Conservation (phyloP, 352 stramenopile species). For the Phytophthora colocasiae region DNA sequence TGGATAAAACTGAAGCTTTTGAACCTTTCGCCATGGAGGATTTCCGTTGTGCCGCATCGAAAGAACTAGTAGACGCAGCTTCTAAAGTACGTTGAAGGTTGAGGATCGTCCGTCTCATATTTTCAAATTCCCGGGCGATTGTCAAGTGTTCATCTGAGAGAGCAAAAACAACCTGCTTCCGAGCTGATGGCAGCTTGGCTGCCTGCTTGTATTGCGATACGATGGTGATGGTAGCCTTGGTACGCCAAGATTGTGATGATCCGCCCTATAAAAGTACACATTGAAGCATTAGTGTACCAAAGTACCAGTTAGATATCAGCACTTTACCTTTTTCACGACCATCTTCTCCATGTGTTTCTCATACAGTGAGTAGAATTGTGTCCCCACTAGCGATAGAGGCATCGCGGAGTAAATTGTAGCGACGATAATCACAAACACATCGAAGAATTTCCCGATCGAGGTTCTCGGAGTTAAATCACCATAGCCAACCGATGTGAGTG, state of each 20-base stretch:
- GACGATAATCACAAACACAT: constrained; percentile 68
- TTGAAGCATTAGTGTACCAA: neutral
- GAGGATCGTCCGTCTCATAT: constrained; percentile 54
- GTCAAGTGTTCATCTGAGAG: constrained; percentile 57
- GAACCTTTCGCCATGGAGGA: constrained; percentile 19
- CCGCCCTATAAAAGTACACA: constrained; percentile 41
- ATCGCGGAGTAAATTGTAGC: constrained; percentile 79
- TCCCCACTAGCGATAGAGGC: constrained; percentile 76
- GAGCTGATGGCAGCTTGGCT: constrained; percentile 2
- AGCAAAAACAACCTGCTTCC: constrained; percentile 37
- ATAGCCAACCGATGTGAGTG: constrained; percentile 78
- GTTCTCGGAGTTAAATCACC: constrained; percentile 74
- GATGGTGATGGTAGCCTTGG: constrained; percentile 44
- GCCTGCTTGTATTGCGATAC: constrained; percentile 30
- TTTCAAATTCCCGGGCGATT: constrained; percentile 53
- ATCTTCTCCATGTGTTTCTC: constrained; percentile 72
- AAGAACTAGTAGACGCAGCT: constrained; percentile 41
- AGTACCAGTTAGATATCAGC: too few relatives aligned
- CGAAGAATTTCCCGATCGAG: constrained; percentile 68
- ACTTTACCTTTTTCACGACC: constrained; percentile 56
- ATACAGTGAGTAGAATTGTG: constrained; percentile 77
- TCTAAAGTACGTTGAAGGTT: constrained; percentile 63
- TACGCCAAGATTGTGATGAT: constrained; percentile 61
- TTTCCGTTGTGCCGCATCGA: constrained; percentile 40
- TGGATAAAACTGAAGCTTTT: constrained; percentile 20